Conservation (phyloP, 139 green algal species). For the Deuterostichococcus epilithicus region DNA sequence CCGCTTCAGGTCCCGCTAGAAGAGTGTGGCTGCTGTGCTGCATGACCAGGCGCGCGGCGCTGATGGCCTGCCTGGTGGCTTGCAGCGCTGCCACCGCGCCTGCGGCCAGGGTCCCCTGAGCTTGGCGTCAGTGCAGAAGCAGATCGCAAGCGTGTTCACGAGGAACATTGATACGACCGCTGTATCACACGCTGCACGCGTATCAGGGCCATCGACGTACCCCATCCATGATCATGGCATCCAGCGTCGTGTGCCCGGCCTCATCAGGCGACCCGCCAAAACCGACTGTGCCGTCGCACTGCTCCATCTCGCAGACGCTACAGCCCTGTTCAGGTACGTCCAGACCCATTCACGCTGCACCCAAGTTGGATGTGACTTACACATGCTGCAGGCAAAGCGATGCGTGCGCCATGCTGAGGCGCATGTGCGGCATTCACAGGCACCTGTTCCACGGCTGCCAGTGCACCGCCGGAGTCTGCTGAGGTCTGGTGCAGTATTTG, state of each 20-base stretch:
- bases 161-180: neutral
- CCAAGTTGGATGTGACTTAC: neutral
- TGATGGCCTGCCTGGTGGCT: conserved; percentile 38
- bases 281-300: conserved; percentile 72
- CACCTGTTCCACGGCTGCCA: conserved; percentile 46
- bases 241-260: conserved; percentile 57
- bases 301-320: conserved; percentile 45
- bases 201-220: conserved; percentile 15
- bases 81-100: conserved; percentile 57
- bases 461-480: neutral
- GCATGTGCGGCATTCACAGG: neutral
- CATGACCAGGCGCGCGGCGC: conserved; percentile 54
- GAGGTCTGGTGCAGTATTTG: conserved; percentile 15
- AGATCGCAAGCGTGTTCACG: neutral
- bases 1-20: conserved; percentile 54
- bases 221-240: conserved; percentile 77
- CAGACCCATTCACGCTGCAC: neutral
- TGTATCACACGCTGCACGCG: conserved; percentile 2
- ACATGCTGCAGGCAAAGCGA: neutral
- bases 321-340: conserved; percentile 27
- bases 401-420: no score
- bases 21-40: conserved; percentile 59
- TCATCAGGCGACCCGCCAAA: conserved; percentile 67
- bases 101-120: conserved; percentile 51
- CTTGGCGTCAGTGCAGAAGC: neutral